Evolutionary conservation across 306 rosid species (phyloP), one percentile per base, ranked within the genome.

Genomic region (Casuarina equisetifolia): DNA sequence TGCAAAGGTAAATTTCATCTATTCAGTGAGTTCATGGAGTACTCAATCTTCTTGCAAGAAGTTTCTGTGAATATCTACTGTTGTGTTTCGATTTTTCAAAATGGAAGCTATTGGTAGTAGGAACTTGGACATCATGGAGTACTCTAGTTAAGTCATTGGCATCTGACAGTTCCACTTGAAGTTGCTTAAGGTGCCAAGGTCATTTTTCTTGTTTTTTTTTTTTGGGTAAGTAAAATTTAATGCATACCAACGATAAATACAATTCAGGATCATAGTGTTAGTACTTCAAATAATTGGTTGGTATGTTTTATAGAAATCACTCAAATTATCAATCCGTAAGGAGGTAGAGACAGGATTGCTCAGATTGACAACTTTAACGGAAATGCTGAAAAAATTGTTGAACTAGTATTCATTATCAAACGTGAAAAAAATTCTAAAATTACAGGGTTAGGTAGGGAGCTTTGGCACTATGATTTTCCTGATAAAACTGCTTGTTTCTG

Each of bases 1-100:
- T 84, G 99, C 99, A 58, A 96, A 96, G 92, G 99, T 85, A 79
- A 80, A 81, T 54, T 77, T 67, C 73, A 55, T 39, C 19, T 45
- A 62, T 71, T 58, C 51, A 75, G 57, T 44, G 58, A 39, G 67
- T 68, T 57, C n/a, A 36, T 72, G 3, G 20, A 55, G 32, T 25
- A 6, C n/a, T 38, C 38, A 20, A 43, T 75, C 15, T 76, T 69
- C 38, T 74, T 58, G 66, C 20, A 12, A 10, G 42, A 62, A 32
- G 69, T 16, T 62, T 36, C 69, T 32, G 69, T 62, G 69, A 62
- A 61, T 15, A 2, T 36, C 6, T 35, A 17, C 35, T 55, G 62
- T 7, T 55, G 36, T 55, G 3, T 59, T 59, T 59, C 32, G 1
- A 3, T 7, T 35, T 61, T 35, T 61, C 25, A 61, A 35, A 10